phyloP scores from a whole-genome alignment of 352 stramenopile species.

The Phytophthora crassamura region DNA sequence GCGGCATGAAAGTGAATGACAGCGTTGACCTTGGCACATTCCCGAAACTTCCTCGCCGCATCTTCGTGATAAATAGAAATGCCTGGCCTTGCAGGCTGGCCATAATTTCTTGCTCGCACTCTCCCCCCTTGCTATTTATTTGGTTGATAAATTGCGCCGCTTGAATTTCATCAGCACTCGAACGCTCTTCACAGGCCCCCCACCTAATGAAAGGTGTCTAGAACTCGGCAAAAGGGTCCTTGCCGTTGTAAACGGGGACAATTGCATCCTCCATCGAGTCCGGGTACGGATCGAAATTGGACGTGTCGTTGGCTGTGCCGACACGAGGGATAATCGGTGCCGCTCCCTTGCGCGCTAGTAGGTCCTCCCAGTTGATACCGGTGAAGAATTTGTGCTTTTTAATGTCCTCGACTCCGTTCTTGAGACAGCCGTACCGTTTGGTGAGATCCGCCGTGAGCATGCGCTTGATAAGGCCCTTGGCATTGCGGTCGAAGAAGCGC shows the following conservation, averaged over 20 bases:
- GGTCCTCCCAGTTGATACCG: slow-evolving; percentile 91
- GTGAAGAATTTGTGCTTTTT: slow-evolving; percentile 98
- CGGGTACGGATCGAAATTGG: slow-evolving; percentile 97
- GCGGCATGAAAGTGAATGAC: slow-evolving; percentile 11
- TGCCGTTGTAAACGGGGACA: slow-evolving; percentile 93
- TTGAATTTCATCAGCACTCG: slow-evolving; percentile 18
- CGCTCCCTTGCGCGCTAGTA: slow-evolving; percentile 89
- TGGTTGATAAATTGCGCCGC: slow-evolving; percentile 12
- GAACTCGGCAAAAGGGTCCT: slow-evolving; percentile 94
- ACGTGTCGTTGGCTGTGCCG: slow-evolving; percentile 92
- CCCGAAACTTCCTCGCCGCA: slow-evolving; percentile 11
- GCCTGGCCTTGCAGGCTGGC: slow-evolving; percentile 27
- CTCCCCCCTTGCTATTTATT: slow-evolving; percentile 11
- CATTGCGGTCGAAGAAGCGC: slow-evolving; percentile 94
- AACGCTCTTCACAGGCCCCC: slow-evolving; percentile 5
- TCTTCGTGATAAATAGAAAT: slow-evolving; percentile 46
- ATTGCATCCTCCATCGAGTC: slow-evolving; percentile 92
- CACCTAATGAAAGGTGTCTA: slow-evolving; percentile 55
- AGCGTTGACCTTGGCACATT: slow-evolving; percentile 1
- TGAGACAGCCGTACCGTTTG: slow-evolving; percentile 97
- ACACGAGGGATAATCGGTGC: slow-evolving; percentile 95
- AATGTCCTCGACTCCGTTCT: slow-evolving; percentile 95
- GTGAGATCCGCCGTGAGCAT: slow-evolving; percentile 96
- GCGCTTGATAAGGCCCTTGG: slow-evolving; percentile 97
- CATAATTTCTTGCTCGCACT: slow-evolving; percentile 42